phyloP scores from a whole-genome alignment of 2,329 filamentous ascomycete genomes.

The Diaporthe sp. region DNA sequence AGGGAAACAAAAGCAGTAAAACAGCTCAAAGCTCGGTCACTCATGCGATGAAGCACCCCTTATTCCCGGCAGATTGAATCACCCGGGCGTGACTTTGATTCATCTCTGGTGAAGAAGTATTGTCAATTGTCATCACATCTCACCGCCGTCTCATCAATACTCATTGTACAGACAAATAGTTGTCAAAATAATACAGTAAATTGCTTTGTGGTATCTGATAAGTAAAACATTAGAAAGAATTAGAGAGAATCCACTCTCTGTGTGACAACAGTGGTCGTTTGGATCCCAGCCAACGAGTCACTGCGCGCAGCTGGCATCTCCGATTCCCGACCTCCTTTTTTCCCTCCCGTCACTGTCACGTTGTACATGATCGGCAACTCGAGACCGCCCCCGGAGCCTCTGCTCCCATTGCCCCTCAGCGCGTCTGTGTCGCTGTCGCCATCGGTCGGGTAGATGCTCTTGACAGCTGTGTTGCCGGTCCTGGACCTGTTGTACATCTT shows the following conservation, averaged over 20 bases:
- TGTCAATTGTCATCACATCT: neutral
- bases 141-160: neutral
- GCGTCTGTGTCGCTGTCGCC: conserved; percentile 32
- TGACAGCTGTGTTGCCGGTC: conserved; percentile 14
- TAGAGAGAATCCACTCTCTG: conserved; percentile 42
- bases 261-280: conserved; percentile 46
- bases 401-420: conserved; percentile 14
- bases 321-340: conserved; percentile 10
- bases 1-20: neutral
- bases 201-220: conserved; percentile 25
- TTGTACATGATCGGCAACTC: conserved; percentile 39
- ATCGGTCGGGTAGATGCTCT: conserved; percentile 11
- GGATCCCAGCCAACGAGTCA: conserved; percentile 38
- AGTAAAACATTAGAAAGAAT: conserved; percentile 5
- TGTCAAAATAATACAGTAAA: neutral
- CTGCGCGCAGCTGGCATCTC: neutral
- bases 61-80: neutral
- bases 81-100: neutral
- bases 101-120: neutral
- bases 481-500: conserved; percentile 23
- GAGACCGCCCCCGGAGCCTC: conserved; percentile 8
- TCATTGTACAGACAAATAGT: neutral
- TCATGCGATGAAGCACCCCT: neutral
- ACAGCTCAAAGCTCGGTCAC: neutral
- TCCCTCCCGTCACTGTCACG: conserved; percentile 40